Conservation (phyloP, 805 yeast genomes). For the Nakazawaea pomicola region DNA sequence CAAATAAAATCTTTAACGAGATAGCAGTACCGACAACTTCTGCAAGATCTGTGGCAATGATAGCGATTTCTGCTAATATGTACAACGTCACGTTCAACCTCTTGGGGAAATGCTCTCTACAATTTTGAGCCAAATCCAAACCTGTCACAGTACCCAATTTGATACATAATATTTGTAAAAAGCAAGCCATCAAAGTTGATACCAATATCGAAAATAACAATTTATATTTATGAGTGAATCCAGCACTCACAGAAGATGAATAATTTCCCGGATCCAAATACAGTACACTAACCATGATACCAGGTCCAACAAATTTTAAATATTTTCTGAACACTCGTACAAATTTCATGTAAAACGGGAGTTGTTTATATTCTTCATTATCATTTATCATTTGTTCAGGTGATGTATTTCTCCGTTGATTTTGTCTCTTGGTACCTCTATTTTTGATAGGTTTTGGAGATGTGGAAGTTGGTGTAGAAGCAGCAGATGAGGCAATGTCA, state of each 20-base stretch:
- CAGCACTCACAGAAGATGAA: conserved; percentile 84
- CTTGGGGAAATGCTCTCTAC: conserved; percentile 63
- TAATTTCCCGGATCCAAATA: conserved; percentile 95
- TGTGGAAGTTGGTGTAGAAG: not conserved
- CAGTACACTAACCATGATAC: conserved; percentile 82
- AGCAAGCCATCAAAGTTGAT: conserved; percentile 80
- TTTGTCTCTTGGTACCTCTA: not conserved
- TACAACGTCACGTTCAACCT: conserved; percentile 64
- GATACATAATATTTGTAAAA: conserved; percentile 77
- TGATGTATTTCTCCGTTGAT: not conserved
- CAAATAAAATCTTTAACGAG: conserved; percentile 69
- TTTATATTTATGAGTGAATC: conserved; percentile 72
- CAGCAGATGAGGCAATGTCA: not conserved
- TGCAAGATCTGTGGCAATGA: conserved; percentile 88
- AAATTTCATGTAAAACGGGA: not conserved
- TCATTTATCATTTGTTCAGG: not conserved
- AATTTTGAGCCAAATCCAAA: conserved; percentile 78
- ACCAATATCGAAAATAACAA: conserved; percentile 67
- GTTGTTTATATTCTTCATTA: not conserved
- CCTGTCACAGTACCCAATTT: conserved; percentile 90
- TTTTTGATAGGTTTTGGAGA: too few relatives aligned
- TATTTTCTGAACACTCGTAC: conserved; percentile 43
- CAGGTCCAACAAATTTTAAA: conserved; percentile 76
- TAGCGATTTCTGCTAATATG: conserved; percentile 76
- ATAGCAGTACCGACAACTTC: conserved; percentile 95